These are phyloP conservation scores for Conoideocrella luteorostrata DNA, from an alignment of 2,329 filamentous ascomycete species.

Conservation along the genomic window DNA sequence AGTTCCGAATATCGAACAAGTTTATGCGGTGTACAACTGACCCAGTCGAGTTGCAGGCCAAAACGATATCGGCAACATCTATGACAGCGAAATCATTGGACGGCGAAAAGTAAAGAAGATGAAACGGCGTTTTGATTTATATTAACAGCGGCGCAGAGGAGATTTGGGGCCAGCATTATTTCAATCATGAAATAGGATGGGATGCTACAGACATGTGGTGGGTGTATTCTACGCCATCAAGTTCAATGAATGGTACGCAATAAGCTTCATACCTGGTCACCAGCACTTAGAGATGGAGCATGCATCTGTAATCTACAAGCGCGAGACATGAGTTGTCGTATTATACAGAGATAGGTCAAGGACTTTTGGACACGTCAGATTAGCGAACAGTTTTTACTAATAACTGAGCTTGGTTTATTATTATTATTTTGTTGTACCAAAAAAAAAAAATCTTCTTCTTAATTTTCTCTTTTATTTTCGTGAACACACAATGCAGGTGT, in stretches of 20 bases:
- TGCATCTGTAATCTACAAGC: conserved; percentile 12
- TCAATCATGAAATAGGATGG: conserved; percentile 9
- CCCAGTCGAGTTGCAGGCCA: background rate
- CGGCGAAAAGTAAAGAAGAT: conserved; percentile 1
- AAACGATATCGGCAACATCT: background rate
- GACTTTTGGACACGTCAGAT: conserved; percentile 12
- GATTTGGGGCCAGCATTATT: conserved; percentile 7
- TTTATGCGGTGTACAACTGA: background rate
- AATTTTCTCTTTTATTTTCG: no score
- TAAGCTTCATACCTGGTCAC: conserved; percentile 6
- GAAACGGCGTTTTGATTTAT: conserved; percentile 12
- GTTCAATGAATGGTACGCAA: conserved; percentile 6
- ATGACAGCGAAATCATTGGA: conserved; percentile 4
- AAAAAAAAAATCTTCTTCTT: no score
- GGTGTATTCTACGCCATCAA: conserved; percentile 2
- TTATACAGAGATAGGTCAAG: conserved; percentile 3
- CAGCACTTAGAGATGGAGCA: conserved; percentile 13
- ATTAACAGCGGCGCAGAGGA: conserved; percentile 8
- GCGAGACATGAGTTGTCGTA: conserved; percentile 11
- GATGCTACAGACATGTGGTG: conserved; percentile 9
- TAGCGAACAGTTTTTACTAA: conserved; percentile 14
- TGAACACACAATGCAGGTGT: no score
- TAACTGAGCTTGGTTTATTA: conserved; percentile 3
- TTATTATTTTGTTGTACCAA: no score
- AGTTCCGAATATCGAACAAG: no score